Conservation (phyloP, 176 grass and related monocot genomes). For the Oryza rufipogon region DNA sequence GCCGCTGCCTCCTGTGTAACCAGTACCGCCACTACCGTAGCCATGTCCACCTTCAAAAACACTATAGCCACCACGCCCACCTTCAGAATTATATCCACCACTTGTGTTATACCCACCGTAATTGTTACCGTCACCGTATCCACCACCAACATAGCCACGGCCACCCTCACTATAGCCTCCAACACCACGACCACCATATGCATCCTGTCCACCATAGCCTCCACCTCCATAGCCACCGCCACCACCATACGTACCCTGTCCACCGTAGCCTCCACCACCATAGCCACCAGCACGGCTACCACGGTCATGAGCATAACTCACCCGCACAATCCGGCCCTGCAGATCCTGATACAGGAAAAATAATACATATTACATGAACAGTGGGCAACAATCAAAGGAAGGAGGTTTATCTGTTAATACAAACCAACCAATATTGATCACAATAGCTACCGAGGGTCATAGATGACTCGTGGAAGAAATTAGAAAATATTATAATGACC, state of each 20-base stretch:
- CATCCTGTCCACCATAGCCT: constrained; percentile 19
- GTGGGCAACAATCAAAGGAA: neutral
- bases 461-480: neutral
- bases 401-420: neutral
- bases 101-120: constrained; percentile 12
- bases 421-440: neutral
- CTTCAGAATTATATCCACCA: constrained; percentile 10
- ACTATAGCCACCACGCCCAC: neutral
- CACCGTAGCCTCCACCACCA: constrained; percentile 25
- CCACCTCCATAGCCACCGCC: constrained; percentile 38
- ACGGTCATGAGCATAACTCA: constrained; percentile 69
- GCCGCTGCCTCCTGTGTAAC: constrained; percentile 19
- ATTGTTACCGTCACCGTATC: neutral
- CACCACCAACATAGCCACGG: neutral
- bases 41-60: constrained; percentile 28
- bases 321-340: constrained; percentile 60
- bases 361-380: neutral
- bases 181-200: neutral
- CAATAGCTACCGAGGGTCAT: neutral
- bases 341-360: constrained; percentile 53
- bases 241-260: neutral
- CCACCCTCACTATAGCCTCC: constrained; percentile 14
- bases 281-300: constrained; percentile 42
- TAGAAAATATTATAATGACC: neutral
- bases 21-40: constrained; percentile 18